Evolutionary conservation across 257 asterid genomes (phyloP), one percentile per base, ranked within the genome.

Genomic region (Lantana camara): DNA sequence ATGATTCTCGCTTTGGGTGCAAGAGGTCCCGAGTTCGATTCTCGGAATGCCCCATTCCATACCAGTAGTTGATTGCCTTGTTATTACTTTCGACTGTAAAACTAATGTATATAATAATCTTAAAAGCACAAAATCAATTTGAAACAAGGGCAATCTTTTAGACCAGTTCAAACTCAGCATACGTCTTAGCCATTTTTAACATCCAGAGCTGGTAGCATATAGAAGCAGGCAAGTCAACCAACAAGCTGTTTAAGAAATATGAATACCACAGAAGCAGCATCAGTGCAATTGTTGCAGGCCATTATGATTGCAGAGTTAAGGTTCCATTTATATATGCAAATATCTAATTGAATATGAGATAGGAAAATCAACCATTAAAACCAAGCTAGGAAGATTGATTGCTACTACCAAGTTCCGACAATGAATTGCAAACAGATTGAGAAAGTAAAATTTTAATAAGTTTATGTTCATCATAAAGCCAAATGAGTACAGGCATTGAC

Each of bases 1-100:
- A 82, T 85, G 89, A 87, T 87, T 88, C 91, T 83, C 85, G 79
- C 89, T 85, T 85, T 51, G 85, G 95, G 97, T 78, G 95, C 83
- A 84, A 85, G 95, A 81, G 87, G 95, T 81, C 86, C 86, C 75
- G 73, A 84, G 89, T 83, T 84, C 73, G 80, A 88, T 88, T 85
- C 88, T 91, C 82, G 79, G 91, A 90, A 82, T 88, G 95, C 89
- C 89, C 96, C 92, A 45, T 27, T 9, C 9, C n/a, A n/a, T 7
- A 30, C 3, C 9, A 5, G 11, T 35, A 35, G 40, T 35, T 35
- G 7, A 7, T 35, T 1, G 1, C 40, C 7, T 35, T 35, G 4
- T 35, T 1, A 35, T 1, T 35, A 41, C 15, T 11, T 3, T 41
- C 3, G 11, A 2, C n/a, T 47, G 19, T 7, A 9, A 47, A 10